phyloP scores from a whole-genome alignment of 805 yeast genomes.

The Teunomyces lycoperdinae region DNA sequence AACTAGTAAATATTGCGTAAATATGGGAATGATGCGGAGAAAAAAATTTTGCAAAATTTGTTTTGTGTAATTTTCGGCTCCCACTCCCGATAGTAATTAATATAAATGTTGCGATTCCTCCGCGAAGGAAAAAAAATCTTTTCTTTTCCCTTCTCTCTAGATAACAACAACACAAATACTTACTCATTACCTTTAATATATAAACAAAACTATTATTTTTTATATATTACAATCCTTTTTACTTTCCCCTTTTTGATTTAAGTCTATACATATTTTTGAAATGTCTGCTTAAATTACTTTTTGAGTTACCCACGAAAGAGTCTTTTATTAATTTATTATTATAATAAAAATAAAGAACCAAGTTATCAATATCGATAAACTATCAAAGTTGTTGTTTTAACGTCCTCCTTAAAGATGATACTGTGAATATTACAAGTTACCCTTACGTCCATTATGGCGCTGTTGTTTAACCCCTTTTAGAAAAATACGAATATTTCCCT shows the following conservation, averaged over 20 bases:
- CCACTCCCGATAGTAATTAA: background rate
- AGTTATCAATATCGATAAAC: conserved; percentile 13
- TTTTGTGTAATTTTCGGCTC: background rate
- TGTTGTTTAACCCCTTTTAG: conserved; percentile 14
- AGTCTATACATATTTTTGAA: conserved; percentile 10
- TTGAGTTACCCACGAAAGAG: conserved; percentile 13
- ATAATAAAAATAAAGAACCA: conserved; percentile 10
- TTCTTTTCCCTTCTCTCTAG: conserved; percentile 7
- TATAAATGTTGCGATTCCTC: conserved; percentile 10
- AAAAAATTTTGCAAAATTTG: conserved; percentile 5
- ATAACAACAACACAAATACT: conserved; percentile 7
- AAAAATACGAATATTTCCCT: conserved; percentile 3
- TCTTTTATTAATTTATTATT: conserved; percentile 18
- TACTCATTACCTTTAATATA: background rate
- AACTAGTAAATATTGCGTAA: background rate
- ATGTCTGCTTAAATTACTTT: conserved; percentile 37
- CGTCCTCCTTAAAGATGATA: conserved; percentile 28
- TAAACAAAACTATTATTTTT: background rate
- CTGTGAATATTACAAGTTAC: conserved; percentile 21
- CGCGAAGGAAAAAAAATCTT: background rate
- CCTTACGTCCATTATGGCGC: conserved; percentile 33
- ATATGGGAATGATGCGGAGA: background rate
- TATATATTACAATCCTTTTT: conserved; percentile 1
- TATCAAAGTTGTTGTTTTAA: conserved; percentile 24
- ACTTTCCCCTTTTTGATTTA: conserved; percentile 6